Conservation (phyloP, 2,329 filamentous ascomycete species). For the Clonostachys rosea region DNA sequence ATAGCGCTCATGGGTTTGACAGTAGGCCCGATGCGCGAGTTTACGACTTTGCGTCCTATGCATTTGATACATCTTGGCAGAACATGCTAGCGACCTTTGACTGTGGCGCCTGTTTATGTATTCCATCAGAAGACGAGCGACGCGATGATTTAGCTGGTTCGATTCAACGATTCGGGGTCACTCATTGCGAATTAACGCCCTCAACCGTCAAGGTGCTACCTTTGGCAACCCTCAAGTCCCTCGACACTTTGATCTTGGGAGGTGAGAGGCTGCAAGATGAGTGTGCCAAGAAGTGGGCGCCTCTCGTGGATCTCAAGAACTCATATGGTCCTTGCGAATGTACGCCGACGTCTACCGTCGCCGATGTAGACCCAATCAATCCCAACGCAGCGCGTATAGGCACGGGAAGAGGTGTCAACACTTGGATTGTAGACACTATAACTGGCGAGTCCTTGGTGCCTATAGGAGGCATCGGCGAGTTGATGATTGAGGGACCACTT, state of each 20-base stretch:
- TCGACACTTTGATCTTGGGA: constrained; percentile 9
- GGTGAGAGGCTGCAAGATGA: constrained; percentile 31
- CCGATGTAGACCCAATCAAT: neutral
- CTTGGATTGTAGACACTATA: constrained; percentile 13
- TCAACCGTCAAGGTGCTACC: constrained; percentile 5
- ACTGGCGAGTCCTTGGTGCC: neutral
- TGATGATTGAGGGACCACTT: constrained; percentile 40
- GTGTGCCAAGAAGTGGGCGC: constrained; percentile 18
- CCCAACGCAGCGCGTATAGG: constrained; percentile 8
- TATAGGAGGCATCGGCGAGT: constrained; percentile 25
- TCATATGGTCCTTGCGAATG: constrained; percentile 40
- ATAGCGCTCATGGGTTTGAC: constrained; percentile 18
- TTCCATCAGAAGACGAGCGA: constrained; percentile 8
- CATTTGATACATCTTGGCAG: constrained; percentile 6
- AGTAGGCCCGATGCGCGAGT: neutral
- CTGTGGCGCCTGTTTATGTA: constrained; percentile 6
- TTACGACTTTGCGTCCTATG: constrained; percentile 7
- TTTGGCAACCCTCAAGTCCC: neutral
- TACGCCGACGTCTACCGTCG: constrained; percentile 27
- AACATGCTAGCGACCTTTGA: constrained; percentile 3
- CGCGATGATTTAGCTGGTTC: constrained; percentile 4
- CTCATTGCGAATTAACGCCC: constrained; percentile 5
- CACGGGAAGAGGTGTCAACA: constrained; percentile 2
- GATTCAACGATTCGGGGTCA: constrained; percentile 19
- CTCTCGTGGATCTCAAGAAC: constrained; percentile 22